A percentile compares a stretch with the other conserved stretches of the same genome.
Evolutionary conservation across 306 rosid genomes (phyloP).

Genomic region (Vicia villosa): DNA sequence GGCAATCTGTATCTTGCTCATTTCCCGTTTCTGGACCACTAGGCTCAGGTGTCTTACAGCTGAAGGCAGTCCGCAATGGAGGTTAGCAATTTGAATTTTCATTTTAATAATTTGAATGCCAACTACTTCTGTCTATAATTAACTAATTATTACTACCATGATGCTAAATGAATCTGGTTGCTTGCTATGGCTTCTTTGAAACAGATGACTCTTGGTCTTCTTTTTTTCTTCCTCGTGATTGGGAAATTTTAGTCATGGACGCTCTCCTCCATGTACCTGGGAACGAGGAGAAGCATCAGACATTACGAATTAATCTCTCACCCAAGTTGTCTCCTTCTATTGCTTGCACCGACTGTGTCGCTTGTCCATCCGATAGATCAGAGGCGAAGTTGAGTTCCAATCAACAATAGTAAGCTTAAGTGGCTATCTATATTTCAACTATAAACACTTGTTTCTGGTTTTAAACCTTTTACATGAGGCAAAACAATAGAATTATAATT

Average conservation of each 20-base stretch:
- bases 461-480: constrained; percentile 26
- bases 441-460: constrained; percentile 1
- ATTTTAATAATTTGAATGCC: too few relatives aligned
- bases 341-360: constrained; percentile 52
- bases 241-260: constrained; percentile 92
- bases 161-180: constrained; percentile 1
- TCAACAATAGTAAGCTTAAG: constrained; percentile 33
- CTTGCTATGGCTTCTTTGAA: constrained; percentile 29
- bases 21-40: constrained; percentile 87
- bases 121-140: not conserved
- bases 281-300: constrained; percentile 66
- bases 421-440: not conserved
- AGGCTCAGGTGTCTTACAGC: constrained; percentile 74
- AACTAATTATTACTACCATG: constrained; percentile 4
- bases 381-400: constrained; percentile 48
- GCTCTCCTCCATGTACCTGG: constrained; percentile 87
- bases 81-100: constrained; percentile 57
- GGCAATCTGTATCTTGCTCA: constrained; percentile 88
- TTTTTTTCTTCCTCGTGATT: constrained; percentile 64
- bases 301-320: constrained; percentile 63
- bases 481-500: constrained; percentile 8
- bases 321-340: constrained; percentile 45
- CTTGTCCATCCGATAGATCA: constrained; percentile 43
- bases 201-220: constrained; percentile 82
- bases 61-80: constrained; percentile 90